Evolutionary conservation across 495 filamentous ascomycete species (phyloP).

Genomic region (Ramalina intermedia): DNA sequence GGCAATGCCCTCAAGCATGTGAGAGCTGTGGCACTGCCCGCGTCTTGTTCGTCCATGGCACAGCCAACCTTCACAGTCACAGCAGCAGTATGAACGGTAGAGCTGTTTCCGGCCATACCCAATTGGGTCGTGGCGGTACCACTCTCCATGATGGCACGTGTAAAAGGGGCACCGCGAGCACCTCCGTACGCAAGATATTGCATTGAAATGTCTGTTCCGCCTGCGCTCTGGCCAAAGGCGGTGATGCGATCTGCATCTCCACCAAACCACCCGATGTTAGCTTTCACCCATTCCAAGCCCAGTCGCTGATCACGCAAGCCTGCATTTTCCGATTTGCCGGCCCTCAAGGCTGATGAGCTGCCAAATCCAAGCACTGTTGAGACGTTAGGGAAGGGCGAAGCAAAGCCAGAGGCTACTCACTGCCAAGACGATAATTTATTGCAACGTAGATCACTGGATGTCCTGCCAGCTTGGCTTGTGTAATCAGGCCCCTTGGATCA

Average conservation of each 20-base stretch:
- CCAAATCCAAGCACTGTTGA: slow-evolving; percentile 49
- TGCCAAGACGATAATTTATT: slow-evolving; percentile 66
- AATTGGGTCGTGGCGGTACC: neutral
- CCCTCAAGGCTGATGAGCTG: slow-evolving; percentile 41
- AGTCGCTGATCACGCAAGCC: slow-evolving; percentile 58
- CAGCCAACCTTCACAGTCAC: neutral
- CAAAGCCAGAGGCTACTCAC: too few relatives aligned
- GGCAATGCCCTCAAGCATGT: neutral
- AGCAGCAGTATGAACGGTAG: neutral
- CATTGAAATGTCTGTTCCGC: slow-evolving; percentile 51
- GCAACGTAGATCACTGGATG: slow-evolving; percentile 46
- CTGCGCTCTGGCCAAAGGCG: slow-evolving; percentile 56
- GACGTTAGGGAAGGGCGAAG: too few relatives aligned
- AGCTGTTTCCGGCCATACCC: neutral
- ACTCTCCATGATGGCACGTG: slow-evolving; percentile 11
- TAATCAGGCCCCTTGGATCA: neutral
- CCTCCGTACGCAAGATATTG: slow-evolving; percentile 51
- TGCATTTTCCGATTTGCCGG: slow-evolving; percentile 45
- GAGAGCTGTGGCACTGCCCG: neutral
- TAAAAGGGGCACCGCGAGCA: slow-evolving; percentile 40
- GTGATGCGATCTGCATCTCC: slow-evolving; percentile 58
- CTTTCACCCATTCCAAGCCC: slow-evolving; percentile 54
- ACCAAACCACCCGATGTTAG: slow-evolving; percentile 54
- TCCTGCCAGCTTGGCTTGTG: neutral
- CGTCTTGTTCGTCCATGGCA: neutral